Evolutionary conservation across 805 yeast genomes (phyloP), one percentile per base, ranked within the genome.

Genomic region (Yarrowia sp.): DNA sequence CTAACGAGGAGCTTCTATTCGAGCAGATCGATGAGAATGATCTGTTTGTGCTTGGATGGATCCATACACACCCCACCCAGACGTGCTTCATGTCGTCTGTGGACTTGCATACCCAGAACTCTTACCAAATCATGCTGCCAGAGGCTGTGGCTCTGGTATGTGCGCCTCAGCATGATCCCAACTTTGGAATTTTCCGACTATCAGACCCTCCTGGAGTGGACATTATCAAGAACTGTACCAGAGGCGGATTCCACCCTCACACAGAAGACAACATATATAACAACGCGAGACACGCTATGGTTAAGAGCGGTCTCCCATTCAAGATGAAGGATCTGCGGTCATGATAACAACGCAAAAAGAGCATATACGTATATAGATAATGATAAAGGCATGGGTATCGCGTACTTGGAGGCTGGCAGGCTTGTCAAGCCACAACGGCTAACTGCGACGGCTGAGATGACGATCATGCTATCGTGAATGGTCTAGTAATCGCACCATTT

Each of bases 41-140:
- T 70, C 76, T 88, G 55, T 86, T 87, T 72, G 84, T 87, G n/a
- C 78, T 87, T 2, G 91, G 91, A 3, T 87, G 91, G 91, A 88
- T 87, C 67, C 91, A 87, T 75, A 88, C 91, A 10, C 91, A 87
- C 74, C 91, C 91, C 7, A 85, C 90, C 11, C 91, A 87, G 74
- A 80, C 89, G n/a, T 87, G 91, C 71, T 87, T 87, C 74, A 76
- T 87, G 75, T 85, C 89, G 12, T 85, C 89, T 0, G 85, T 87
- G 56, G 91, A 87, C 73, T 77, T 87, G 67, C 91, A 88, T 76
- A 87, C 91, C 1, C 91, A 87, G 71, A 85, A 84, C 70, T 84
- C 89, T 2, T 88, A 88, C 75, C 91, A 87, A 76, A 81, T 87
- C 63, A 87, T 87, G 91, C 78, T 87, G 15, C 87, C 89, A 36